phyloP scores from a whole-genome alignment of 2,329 filamentous ascomycete species.

The Biscogniauxia sp. region DNA sequence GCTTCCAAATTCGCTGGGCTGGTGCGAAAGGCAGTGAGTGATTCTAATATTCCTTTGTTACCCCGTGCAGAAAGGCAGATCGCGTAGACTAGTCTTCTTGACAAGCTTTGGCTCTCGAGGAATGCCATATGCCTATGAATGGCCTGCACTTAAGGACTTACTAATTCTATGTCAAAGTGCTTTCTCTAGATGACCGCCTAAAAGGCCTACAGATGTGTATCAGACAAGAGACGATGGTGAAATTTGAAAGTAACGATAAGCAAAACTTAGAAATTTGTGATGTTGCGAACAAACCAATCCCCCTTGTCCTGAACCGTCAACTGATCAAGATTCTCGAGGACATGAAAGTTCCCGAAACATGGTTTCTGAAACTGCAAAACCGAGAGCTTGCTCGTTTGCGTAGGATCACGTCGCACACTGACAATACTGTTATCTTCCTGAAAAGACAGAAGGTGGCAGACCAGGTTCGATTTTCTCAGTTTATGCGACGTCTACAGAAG shows the following conservation, averaged over 20 bases:
- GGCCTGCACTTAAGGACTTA: background rate
- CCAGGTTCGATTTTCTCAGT: constrained; percentile 55
- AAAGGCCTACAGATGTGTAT: constrained; percentile 58
- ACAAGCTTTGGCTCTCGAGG: too few relatives aligned
- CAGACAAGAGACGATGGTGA: constrained; percentile 71
- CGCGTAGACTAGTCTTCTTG: too few relatives aligned
- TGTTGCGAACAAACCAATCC: constrained; percentile 63
- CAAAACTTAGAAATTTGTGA: constrained; percentile 70
- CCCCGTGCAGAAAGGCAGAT: too few relatives aligned
- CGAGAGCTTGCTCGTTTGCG: constrained; percentile 60
- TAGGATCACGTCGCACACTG: constrained; percentile 52
- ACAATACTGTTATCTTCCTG: constrained; percentile 66
- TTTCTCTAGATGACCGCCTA: constrained; percentile 65
- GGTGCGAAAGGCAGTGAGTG: constrained; percentile 66
- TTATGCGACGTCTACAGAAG: constrained; percentile 59
- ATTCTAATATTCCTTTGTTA: too few relatives aligned
- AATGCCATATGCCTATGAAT: constrained; percentile 31
- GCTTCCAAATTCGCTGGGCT: constrained; percentile 71
- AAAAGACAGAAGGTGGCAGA: constrained; percentile 60
- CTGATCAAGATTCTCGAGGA: constrained; percentile 87
- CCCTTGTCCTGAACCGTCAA: constrained; percentile 72
- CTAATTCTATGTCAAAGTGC: constrained; percentile 28
- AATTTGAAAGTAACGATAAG: constrained; percentile 60
- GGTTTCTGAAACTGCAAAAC: constrained; percentile 65
- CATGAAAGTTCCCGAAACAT: constrained; percentile 55